phyloP scores from a whole-genome alignment of 306 rosid species.

The Pueraria montana region DNA sequence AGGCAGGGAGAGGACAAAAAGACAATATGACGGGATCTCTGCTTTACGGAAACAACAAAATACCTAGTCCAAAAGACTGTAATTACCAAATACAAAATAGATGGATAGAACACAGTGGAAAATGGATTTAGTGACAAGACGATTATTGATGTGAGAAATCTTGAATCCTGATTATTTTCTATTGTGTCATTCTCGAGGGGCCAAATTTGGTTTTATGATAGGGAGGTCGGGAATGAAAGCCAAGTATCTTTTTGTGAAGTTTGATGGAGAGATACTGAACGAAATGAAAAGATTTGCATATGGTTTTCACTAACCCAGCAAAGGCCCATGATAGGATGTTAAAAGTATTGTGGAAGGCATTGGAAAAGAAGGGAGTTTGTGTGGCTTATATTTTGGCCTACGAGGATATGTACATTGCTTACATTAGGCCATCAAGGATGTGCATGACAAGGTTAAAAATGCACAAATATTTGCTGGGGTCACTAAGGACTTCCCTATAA shows the following conservation, averaged over 20 bases:
- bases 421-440: too few species aligned
- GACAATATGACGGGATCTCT: conserved; percentile 18
- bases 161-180: neutral
- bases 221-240: neutral
- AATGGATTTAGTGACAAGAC: neutral
- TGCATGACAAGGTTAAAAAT: too few species aligned
- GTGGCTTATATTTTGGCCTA: too few species aligned
- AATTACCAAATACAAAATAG: neutral
- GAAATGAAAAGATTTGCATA: neutral
- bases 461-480: too few species aligned
- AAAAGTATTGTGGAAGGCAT: too few species aligned
- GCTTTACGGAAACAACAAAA: conserved; percentile 1
- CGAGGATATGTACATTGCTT: too few species aligned
- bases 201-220: neutral
- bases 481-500: too few species aligned
- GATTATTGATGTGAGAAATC: neutral
- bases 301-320: neutral
- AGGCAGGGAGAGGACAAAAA: neutral
- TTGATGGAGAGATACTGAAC: neutral
- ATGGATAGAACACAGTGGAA: neutral
- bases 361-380: too few species aligned
- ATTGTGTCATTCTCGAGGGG: neutral
- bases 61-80: neutral
- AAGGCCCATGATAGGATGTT: too few species aligned
- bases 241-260: neutral